Evolutionary conservation across 306 rosid genomes (phyloP).

Genomic region (Ormosia semicastrata): DNA sequence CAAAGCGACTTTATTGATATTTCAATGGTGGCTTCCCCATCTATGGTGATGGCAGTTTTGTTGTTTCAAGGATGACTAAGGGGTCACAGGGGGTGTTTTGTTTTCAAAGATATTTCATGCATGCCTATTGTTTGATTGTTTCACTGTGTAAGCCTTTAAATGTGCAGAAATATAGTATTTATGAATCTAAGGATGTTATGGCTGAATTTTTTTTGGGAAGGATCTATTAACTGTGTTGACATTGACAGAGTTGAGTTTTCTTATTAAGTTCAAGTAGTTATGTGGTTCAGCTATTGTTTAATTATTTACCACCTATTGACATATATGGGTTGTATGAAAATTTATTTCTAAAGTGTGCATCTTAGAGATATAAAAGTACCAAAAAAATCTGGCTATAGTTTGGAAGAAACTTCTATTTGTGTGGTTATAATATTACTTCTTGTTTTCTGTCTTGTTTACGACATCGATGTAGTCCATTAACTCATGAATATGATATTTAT

Average conservation of each 20-base stretch:
- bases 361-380: not conserved
- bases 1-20: too few relatives aligned
- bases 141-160: not conserved
- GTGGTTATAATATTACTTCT: not conserved
- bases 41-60: too few relatives aligned
- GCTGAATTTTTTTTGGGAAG: not conserved
- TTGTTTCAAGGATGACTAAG: too few relatives aligned
- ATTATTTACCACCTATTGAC: not conserved
- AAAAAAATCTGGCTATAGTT: not conserved
- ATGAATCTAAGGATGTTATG: not conserved
- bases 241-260: not conserved
- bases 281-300: not conserved
- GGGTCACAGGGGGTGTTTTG: too few relatives aligned
- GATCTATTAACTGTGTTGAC: not conserved
- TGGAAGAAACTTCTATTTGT: too few relatives aligned
- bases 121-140: not conserved
- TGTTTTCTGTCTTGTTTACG: not conserved
- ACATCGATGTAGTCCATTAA: constrained; percentile 1
- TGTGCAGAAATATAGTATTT: not conserved
- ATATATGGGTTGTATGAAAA: not conserved
- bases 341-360: not conserved
- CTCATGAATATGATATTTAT: not conserved
- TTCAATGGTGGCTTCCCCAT: too few relatives aligned
- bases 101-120: too few relatives aligned
- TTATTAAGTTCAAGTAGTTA: not conserved